Evolutionary conservation across 2,329 filamentous ascomycete species (phyloP).

Genomic region (Colletotrichum cuscutae): DNA sequence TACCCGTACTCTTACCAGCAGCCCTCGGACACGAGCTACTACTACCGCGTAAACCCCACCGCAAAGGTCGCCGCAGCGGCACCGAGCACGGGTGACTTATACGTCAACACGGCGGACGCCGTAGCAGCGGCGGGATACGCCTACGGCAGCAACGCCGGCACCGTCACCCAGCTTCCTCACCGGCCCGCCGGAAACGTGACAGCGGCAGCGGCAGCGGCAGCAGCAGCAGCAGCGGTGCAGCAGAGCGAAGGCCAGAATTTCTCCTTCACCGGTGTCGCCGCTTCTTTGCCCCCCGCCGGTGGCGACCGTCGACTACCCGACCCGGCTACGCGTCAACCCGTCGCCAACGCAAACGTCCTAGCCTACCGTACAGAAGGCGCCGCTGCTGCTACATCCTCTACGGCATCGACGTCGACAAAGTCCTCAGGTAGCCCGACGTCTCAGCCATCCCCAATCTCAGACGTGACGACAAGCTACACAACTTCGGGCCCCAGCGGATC

Average conservation of each 20-base stretch:
- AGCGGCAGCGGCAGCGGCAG: constrained; percentile 23
- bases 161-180: constrained; percentile 47
- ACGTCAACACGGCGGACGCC: constrained; percentile 48
- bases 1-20: constrained; percentile 48
- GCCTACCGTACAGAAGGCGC: constrained; percentile 26
- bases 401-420: constrained; percentile 13
- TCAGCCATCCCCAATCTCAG: constrained; percentile 12
- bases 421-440: constrained; percentile 18
- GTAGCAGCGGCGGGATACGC: constrained; percentile 40
- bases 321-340: constrained; percentile 43
- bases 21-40: constrained; percentile 44
- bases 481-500: neutral
- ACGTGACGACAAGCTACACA: constrained; percentile 16
- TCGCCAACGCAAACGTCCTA: constrained; percentile 41
- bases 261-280: constrained; percentile 53
- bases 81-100: constrained; percentile 42
- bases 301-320: constrained; percentile 48
- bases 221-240: constrained; percentile 29
- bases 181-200: constrained; percentile 39
- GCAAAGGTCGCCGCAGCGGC: constrained; percentile 34
- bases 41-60: constrained; percentile 44
- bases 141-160: constrained; percentile 41
- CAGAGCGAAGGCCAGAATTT: constrained; percentile 48
- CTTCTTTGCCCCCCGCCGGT: constrained; percentile 48
- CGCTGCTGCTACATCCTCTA: neutral